Evolutionary conservation across 352 stramenopile species (phyloP).

Genomic region (Achlya hypogyna): DNA sequence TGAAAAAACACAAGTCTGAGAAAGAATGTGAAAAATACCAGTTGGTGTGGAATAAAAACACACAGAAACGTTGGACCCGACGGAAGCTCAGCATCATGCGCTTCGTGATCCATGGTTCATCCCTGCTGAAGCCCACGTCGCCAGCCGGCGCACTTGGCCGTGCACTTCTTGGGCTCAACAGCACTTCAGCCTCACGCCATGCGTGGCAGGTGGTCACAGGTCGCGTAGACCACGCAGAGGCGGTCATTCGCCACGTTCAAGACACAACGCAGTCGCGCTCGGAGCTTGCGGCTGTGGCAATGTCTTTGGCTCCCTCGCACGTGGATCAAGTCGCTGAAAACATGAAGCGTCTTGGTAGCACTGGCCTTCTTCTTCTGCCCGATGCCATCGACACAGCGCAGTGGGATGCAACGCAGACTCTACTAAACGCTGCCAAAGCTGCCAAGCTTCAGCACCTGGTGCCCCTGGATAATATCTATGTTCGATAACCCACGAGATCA

Average conservation of each 20-base stretch:
- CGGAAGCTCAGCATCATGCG: neutral
- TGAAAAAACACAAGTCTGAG: no score
- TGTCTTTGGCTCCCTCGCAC: neutral
- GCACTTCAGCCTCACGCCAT: neutral
- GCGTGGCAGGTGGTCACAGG: slow-evolving; percentile 3
- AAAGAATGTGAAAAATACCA: no score
- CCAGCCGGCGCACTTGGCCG: neutral
- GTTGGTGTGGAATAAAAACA: no score
- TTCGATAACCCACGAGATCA: neutral
- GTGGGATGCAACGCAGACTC: slow-evolving; percentile 16
- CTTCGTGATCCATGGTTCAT: slow-evolving; percentile 2
- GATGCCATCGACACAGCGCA: slow-evolving; percentile 1
- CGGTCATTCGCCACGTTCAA: neutral
- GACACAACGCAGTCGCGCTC: neutral
- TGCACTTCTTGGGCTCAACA: slow-evolving; percentile 9
- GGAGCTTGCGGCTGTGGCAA: neutral
- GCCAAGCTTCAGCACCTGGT: slow-evolving; percentile 25
- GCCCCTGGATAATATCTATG: neutral
- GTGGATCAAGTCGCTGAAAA: neutral
- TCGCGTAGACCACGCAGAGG: slow-evolving; percentile 2
- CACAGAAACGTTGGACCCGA: no score
- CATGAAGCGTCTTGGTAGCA: neutral
- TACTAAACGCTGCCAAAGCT: slow-evolving; percentile 22
- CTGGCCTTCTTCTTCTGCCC: slow-evolving; percentile 4
- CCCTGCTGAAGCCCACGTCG: slow-evolving; percentile 1